These are phyloP conservation scores for Kokia cookei DNA, from an alignment of 441 rosid species.

Conservation along the genomic window DNA sequence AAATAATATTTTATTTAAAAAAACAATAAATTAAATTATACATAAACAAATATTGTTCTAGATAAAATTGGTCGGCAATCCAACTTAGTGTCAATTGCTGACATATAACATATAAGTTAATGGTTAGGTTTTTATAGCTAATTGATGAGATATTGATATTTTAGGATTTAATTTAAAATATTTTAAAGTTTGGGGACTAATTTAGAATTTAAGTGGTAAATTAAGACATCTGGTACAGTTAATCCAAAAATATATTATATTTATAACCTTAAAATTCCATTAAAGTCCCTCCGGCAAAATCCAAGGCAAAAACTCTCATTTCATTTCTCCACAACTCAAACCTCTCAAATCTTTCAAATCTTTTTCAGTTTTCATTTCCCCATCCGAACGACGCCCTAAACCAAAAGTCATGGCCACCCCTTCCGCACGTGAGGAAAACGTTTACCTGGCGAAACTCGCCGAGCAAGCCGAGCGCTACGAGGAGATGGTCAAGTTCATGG, in stretches of 20 bases:
- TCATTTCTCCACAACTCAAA: background rate
- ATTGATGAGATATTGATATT: too few species aligned
- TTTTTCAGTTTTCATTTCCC: background rate
- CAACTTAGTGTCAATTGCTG: too few species aligned
- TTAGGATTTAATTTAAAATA: background rate
- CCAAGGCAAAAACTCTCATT: background rate
- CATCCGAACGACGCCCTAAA: background rate
- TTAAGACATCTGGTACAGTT: background rate
- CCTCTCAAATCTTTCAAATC: slow-evolving; percentile 3
- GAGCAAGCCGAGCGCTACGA: slow-evolving; percentile 80
- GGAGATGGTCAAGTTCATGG: slow-evolving; percentile 79
- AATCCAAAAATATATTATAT: background rate
- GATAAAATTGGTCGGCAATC: too few species aligned
- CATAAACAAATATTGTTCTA: background rate
- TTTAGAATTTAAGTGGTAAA: background rate
- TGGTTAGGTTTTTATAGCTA: too few species aligned
- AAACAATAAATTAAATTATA: too few species aligned
- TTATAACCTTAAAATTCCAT: background rate
- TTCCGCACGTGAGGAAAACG: slow-evolving; percentile 41
- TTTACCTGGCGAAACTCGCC: slow-evolving; percentile 50
- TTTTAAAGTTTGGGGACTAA: background rate
- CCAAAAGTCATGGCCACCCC: slow-evolving; percentile 13
- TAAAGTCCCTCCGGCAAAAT: background rate
- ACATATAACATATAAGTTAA: too few species aligned
- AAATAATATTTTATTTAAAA: too few species aligned